phyloP scores from a whole-genome alignment of 305 asterid species.

The Plantago coronopus region DNA sequence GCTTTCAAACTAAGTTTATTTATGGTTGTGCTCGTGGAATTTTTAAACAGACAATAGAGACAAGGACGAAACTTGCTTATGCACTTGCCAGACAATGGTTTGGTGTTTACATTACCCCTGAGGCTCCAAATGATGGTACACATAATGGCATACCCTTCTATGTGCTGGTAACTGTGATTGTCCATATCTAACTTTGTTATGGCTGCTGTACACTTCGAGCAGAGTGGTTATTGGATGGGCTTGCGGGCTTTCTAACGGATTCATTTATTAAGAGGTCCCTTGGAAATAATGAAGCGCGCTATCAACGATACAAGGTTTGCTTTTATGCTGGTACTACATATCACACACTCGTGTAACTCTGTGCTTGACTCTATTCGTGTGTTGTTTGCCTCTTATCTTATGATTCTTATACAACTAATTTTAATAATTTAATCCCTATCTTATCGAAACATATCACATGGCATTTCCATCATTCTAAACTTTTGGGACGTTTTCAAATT shows the following conservation, averaged over 20 bases:
- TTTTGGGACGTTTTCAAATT: no score
- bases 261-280: conserved; percentile 73
- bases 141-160: conserved; percentile 15
- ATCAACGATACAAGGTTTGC: conserved; percentile 89
- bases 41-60: conserved; percentile 75
- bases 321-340: conserved; percentile 23
- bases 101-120: conserved; percentile 91
- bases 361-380: neutral
- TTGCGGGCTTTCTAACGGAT: conserved; percentile 92
- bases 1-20: neutral
- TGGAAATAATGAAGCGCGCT: conserved; percentile 98
- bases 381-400: no score
- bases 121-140: conserved; percentile 84
- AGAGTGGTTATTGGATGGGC: conserved; percentile 99
- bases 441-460: no score
- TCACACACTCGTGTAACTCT: neutral
- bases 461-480: no score
- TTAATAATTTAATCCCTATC: no score
- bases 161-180: conserved; percentile 21
- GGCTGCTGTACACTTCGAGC: conserved; percentile 30
- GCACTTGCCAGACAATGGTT: conserved; percentile 98
- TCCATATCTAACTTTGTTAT: conserved; percentile 28
- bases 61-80: conserved; percentile 88
- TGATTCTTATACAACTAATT: no score
- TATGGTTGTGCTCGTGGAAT: conserved; percentile 33